phyloP scores from a whole-genome alignment of 163 green algal genomes.

The Smithsoniella earleae region DNA sequence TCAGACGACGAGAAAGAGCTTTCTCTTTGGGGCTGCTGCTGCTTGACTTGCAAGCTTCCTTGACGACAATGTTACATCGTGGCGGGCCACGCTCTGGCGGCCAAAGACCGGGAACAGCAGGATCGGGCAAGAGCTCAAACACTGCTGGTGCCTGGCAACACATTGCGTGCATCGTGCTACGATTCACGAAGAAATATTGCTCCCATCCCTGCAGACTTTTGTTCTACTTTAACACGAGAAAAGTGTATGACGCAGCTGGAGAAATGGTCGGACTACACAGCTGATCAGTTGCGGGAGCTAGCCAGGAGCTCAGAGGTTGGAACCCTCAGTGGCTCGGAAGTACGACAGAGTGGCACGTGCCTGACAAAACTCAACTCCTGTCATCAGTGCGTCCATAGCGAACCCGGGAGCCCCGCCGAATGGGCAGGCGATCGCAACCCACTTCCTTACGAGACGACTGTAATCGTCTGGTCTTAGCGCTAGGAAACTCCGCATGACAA shows the following conservation, averaged over 20 bases:
- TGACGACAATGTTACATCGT: neutral
- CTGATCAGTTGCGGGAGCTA: no score
- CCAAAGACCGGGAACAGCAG: neutral
- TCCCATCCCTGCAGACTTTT: conserved; percentile 42
- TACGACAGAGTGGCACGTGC: no score
- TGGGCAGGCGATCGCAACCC: conserved; percentile 42
- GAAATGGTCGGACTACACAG: no score
- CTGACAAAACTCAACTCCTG: conserved; percentile 43
- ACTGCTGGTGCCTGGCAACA: conserved; percentile 34
- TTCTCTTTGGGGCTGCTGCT: neutral
- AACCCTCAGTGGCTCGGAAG: no score
- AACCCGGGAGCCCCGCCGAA: conserved; percentile 48
- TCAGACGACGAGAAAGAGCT: neutral
- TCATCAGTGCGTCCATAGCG: conserved; percentile 43
- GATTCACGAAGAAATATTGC: conserved; percentile 44
- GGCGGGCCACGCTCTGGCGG: neutral
- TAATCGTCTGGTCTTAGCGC: conserved; percentile 34
- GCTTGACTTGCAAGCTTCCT: neutral
- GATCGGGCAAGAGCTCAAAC: conserved; percentile 38
- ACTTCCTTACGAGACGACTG: conserved; percentile 38
- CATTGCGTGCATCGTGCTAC: conserved; percentile 44
- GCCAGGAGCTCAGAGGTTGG: no score
- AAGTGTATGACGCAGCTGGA: no score
- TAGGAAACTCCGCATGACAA: conserved; percentile 44
- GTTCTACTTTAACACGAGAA: no score